phyloP scores from a whole-genome alignment of 83 land plant genomes.

The Picea abies region DNA sequence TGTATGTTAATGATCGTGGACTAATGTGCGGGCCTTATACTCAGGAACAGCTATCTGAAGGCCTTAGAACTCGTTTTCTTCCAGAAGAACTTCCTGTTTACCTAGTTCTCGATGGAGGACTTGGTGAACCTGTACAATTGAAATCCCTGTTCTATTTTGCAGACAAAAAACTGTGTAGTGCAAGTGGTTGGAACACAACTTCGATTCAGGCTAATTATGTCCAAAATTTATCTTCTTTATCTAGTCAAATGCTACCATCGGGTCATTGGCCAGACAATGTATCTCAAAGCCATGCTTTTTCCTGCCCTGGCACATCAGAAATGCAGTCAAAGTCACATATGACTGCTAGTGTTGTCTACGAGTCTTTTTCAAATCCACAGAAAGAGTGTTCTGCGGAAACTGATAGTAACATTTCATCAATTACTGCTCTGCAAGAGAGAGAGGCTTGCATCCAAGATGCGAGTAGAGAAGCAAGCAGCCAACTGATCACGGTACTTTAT shows the following conservation, averaged over 20 bases:
- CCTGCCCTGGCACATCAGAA: no score
- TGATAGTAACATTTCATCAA: no score
- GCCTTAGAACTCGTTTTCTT: conserved; percentile 56
- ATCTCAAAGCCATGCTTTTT: not conserved
- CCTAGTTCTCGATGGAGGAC: conserved; percentile 46
- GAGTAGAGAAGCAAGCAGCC: no score
- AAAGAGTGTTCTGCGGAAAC: no score
- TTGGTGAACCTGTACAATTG: conserved; percentile 50
- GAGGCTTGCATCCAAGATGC: no score
- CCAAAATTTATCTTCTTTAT: not conserved
- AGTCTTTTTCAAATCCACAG: no score
- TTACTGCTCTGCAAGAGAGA: no score
- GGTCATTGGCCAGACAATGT: no score
- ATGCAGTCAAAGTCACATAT: no score
- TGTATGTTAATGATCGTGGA: conserved; percentile 60
- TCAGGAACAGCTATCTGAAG: conserved; percentile 52
- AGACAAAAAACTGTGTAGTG: conserved; percentile 22
- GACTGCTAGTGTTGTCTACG: no score
- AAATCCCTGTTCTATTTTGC: conserved; percentile 44
- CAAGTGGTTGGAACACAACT: conserved; percentile 9
- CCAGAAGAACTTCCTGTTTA: conserved; percentile 69
- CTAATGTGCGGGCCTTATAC: conserved; percentile 71
- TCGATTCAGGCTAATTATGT: not conserved
- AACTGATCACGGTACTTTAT: no score
- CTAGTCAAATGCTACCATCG: not conserved